These are phyloP conservation scores for Globisporangium heterothallicum DNA, from an alignment of 352 stramenopile species.

Conservation along the genomic window DNA sequence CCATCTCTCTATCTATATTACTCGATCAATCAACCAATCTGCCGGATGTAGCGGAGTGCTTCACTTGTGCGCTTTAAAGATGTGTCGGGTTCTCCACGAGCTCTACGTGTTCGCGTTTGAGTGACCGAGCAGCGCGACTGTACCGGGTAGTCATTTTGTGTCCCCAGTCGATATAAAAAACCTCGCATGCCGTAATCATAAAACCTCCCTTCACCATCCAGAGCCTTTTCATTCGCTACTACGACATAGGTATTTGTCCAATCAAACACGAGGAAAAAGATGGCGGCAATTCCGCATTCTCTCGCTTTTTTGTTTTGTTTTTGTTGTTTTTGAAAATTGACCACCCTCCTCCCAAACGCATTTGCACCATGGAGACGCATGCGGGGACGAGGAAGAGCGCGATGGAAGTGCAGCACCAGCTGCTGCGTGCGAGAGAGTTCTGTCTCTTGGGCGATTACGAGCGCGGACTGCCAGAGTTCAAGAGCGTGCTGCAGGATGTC, in stretches of 20 bases:
- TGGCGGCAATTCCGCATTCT: neutral
- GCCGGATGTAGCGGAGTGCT: too few species aligned
- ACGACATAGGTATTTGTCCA: neutral
- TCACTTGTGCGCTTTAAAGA: constrained; percentile 6
- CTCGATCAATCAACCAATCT: too few species aligned
- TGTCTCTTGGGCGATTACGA: constrained; percentile 66
- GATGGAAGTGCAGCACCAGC: constrained; percentile 15
- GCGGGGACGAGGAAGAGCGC: neutral
- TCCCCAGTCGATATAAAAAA: constrained; percentile 7
- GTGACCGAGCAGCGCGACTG: neutral
- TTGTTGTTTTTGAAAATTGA: too few species aligned
- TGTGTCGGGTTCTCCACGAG: neutral
- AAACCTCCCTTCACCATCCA: too few species aligned
- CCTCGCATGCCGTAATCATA: neutral
- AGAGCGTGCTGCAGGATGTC: constrained; percentile 23
- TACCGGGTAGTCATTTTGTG: constrained; percentile 1
- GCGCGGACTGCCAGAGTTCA: constrained; percentile 36
- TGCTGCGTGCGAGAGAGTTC: constrained; percentile 54
- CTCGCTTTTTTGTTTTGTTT: too few species aligned
- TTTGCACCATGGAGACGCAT: neutral
- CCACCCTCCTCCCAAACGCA: too few species aligned
- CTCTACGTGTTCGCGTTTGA: constrained; percentile 13
- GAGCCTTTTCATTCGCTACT: neutral
- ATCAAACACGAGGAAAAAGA: neutral
- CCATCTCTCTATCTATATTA: constrained; percentile 17